A percentile compares a stretch with the other conserved stretches of the same genome.
These are phyloP conservation scores for Boletus subparvulus DNA, from an alignment of 768 basidiomycete species.

Conservation along the genomic window DNA sequence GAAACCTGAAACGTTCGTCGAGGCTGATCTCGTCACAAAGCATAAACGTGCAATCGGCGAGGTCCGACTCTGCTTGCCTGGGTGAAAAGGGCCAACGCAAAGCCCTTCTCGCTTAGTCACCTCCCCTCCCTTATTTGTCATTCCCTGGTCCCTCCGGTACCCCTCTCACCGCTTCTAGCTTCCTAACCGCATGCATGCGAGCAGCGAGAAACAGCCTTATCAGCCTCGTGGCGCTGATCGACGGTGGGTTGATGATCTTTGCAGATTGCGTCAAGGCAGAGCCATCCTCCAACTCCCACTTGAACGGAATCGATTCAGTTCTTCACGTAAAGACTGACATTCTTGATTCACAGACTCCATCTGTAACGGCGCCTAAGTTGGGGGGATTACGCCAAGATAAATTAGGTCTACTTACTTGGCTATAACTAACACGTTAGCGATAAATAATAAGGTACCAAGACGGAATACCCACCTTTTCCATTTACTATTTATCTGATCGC, in stretches of 20 bases:
- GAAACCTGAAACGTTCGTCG: constrained; percentile 27
- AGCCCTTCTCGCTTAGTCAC: constrained; percentile 25
- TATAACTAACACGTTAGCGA: constrained; percentile 26
- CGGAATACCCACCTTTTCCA: constrained; percentile 36
- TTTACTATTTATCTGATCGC: constrained; percentile 43
- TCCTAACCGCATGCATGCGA: neutral
- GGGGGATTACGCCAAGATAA: constrained; percentile 2
- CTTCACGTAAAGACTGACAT: constrained; percentile 30
- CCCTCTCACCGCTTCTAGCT: neutral
- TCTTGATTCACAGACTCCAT: constrained; percentile 25
- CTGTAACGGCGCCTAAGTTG: constrained; percentile 11
- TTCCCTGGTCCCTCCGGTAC: neutral
- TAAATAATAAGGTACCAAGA: constrained; percentile 1
- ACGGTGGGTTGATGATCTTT: no score
- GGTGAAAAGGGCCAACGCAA: constrained; percentile 21
- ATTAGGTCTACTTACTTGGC: constrained; percentile 33
- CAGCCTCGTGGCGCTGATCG: no score
- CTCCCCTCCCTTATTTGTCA: constrained; percentile 5
- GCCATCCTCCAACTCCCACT: constrained; percentile 7
- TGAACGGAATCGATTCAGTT: constrained; percentile 25
- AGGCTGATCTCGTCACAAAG: constrained; percentile 34
- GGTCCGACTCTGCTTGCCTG: constrained; percentile 5
- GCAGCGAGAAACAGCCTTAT: no score
- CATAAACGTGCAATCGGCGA: constrained; percentile 33
- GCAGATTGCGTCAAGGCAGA: no score